These are phyloP conservation scores for Warburgia ugandensis DNA, from an alignment of 164 flowering plant species.

Conservation along the genomic window DNA sequence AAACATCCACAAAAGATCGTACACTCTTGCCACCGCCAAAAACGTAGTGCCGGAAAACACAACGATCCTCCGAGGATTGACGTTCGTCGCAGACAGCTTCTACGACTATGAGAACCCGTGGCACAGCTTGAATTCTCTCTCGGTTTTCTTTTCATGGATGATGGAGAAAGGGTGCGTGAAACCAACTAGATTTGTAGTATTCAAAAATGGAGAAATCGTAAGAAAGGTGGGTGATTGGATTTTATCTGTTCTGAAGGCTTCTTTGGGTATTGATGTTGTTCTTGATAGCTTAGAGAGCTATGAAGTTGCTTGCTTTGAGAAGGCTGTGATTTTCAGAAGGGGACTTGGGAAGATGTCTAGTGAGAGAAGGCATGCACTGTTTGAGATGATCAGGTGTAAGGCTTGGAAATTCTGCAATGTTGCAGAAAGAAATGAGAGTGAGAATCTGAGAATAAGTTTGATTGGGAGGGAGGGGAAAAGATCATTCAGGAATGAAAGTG, in stretches of 20 bases:
- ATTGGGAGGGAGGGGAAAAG: conserved; percentile 10
- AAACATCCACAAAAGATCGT: neutral
- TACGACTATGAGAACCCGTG: conserved; percentile 13
- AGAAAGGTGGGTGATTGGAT: conserved; percentile 5
- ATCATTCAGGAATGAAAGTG: conserved; percentile 9
- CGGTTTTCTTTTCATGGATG: conserved; percentile 11
- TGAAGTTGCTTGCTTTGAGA: conserved; percentile 12
- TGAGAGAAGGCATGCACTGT: conserved; percentile 8
- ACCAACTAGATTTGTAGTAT: conserved; percentile 8
- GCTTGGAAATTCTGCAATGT: conserved; percentile 10
- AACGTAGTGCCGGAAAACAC: neutral
- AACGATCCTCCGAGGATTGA: conserved; percentile 4
- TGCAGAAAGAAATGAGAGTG: neutral
- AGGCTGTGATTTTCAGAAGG: conserved; percentile 12
- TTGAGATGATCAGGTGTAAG: conserved; percentile 13
- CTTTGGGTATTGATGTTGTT: conserved; percentile 4
- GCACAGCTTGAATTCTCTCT: conserved; percentile 12
- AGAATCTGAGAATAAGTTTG: conserved; percentile 4
- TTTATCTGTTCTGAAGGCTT: conserved; percentile 4
- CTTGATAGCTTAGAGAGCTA: conserved; percentile 3
- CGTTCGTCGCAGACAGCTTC: conserved; percentile 10
- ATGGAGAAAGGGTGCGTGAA: conserved; percentile 3
- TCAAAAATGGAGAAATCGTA: conserved; percentile 7
- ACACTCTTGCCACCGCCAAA: conserved; percentile 2
- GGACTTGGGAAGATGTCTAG: conserved; percentile 12